These are phyloP conservation scores for Isabelozyma rhagii DNA, from an alignment of 805 yeast genomes.

Conservation along the genomic window DNA sequence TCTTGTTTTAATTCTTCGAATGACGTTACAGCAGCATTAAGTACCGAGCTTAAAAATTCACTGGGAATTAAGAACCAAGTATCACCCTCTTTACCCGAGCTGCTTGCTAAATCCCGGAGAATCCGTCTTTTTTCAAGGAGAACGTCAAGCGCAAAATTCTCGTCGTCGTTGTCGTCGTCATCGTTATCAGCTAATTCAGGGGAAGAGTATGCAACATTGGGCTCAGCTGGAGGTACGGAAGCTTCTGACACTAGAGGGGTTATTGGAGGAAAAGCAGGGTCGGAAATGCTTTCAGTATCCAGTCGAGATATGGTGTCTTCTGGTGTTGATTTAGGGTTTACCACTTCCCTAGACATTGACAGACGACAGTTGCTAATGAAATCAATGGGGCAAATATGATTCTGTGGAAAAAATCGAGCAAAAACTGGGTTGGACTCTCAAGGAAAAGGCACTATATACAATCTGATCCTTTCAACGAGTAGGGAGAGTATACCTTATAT, in stretches of 20 bases:
- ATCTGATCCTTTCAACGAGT: too few relatives aligned
- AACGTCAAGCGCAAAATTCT: not conserved
- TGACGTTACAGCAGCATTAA: constrained; percentile 25
- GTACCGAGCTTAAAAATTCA: constrained; percentile 40
- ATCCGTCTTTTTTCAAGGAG: not conserved
- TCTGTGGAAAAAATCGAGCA: too few relatives aligned
- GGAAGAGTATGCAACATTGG: not conserved
- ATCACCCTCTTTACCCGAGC: not conserved
- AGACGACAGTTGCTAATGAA: too few relatives aligned
- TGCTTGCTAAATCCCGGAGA: not conserved
- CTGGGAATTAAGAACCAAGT: constrained; percentile 46
- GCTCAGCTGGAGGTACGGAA: not conserved
- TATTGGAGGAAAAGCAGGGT: not conserved
- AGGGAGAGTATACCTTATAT: too few relatives aligned
- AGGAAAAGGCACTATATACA: too few relatives aligned
- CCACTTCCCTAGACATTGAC: not conserved
- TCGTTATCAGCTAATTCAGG: not conserved
- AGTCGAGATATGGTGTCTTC: not conserved
- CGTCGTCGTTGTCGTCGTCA: not conserved
- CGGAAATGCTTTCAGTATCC: not conserved
- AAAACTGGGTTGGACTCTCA: too few relatives aligned
- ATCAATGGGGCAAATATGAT: too few relatives aligned
- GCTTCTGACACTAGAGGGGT: not conserved
- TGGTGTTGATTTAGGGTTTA: not conserved
- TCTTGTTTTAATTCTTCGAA: constrained; percentile 21